Base-by-base conservation (phyloP, 1,139 yeast genomes). In the Yamadazyma blattariae region DNA sequence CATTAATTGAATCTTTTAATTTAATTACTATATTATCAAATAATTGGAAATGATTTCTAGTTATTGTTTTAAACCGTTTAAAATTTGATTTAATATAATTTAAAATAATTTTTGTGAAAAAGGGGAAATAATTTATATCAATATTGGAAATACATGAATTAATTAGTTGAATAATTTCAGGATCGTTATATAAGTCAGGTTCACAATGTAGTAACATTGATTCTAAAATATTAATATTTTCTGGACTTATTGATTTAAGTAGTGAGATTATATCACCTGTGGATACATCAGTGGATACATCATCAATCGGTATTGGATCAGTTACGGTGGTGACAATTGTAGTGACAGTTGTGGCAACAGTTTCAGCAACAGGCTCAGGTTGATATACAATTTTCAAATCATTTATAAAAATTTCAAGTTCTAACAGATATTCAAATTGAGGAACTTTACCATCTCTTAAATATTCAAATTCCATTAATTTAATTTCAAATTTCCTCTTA, bases 21-120 rank as follows among this genome's bases (percentile, higher is more conserved):
- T 45, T 48, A 2, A 52, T 32, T 2, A 56, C 53, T 20, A 56
- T 47, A 3, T 40, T 41, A 34, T 61, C 66, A 19, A 61, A 44
- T 5, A 58, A 33, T 16, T 37, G 33, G 18, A 59, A 34, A 25
- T 59, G 61, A 7, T 38, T 29, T 14, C 42, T 48, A 20, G 51
- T 44, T 5, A 57, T 40, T 11, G 43, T 34, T 13, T 25, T 33
- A 14, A 40, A 33, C 4, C 12, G 6, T 16, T 25, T 30, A 16
- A 37, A 32, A 17, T 37, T 27, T 7, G 14, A 9, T 20, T 16
- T 25, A 6, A 37, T 17, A 14, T 19, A 29, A 7, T 17, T 21
- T 22, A 35, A 29, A 11, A 34, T 7, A 5, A 21, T 6, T 5
- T 16, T 29, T 5, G 23, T 20, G n/a, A 37, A 29, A 7, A 18